phyloP scores from a whole-genome alignment of 2,329 filamentous ascomycete genomes.

The Colletotrichum godetiae region DNA sequence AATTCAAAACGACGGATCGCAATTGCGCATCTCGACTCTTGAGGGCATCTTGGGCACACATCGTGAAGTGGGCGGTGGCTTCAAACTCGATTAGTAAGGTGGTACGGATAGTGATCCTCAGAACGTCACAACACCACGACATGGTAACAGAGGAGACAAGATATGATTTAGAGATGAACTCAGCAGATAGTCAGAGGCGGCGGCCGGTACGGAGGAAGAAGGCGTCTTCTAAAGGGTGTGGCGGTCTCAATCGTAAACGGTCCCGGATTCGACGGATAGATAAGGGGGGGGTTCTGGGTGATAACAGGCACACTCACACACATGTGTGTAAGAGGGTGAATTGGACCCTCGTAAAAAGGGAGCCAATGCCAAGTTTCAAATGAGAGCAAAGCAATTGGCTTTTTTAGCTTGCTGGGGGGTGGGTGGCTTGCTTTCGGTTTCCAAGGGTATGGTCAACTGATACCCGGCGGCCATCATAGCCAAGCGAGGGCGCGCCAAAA shows the following conservation, averaged over 20 bases:
- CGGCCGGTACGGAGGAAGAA: background rate
- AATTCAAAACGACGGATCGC: background rate
- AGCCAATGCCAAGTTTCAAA: background rate
- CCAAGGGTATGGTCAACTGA: conserved; percentile 10
- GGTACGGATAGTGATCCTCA: too few relatives aligned
- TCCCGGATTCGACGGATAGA: background rate
- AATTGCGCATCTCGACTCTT: background rate
- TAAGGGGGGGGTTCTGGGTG: background rate
- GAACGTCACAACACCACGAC: background rate
- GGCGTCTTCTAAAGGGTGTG: background rate
- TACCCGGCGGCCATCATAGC: conserved; percentile 28
- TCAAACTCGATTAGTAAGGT: background rate
- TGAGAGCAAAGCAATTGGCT: background rate
- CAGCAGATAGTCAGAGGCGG: background rate
- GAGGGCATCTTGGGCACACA: background rate
- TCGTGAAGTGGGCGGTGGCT: background rate
- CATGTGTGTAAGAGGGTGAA: background rate
- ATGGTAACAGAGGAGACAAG: background rate
- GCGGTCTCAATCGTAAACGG: background rate
- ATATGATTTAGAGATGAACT: background rate
- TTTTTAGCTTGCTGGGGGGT: background rate
- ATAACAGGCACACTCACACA: background rate
- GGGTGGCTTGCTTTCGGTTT: background rate
- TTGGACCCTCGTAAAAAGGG: background rate
- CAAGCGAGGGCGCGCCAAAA: background rate